Conservation (phyloP, 208 protist genomes). For the Wallacemonas sp. region DNA sequence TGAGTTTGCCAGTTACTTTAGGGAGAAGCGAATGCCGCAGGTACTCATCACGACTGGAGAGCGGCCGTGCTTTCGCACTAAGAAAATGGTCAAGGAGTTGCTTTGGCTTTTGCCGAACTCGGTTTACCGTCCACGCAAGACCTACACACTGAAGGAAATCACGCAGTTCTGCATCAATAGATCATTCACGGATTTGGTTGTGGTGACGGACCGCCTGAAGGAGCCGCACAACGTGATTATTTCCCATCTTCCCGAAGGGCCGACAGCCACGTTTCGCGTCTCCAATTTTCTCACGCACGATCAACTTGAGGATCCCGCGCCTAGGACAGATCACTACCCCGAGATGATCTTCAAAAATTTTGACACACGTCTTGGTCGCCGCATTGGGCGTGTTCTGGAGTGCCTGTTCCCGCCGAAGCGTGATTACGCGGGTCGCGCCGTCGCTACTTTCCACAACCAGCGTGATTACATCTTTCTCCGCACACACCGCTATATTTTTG, state of each 20-base stretch:
- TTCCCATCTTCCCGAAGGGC: constrained; percentile 88
- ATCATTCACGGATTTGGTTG: constrained; percentile 90
- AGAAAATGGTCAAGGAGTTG: constrained; percentile 89
- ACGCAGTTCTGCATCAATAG: constrained; percentile 88
- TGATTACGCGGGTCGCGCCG: constrained; percentile 88
- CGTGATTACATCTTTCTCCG: constrained; percentile 94
- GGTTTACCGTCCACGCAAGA: constrained; percentile 81
- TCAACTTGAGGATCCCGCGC: constrained; percentile 79
- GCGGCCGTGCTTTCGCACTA: constrained; percentile 81
- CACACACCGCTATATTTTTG: constrained; percentile 93
- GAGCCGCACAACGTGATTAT: constrained; percentile 88
- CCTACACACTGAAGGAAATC: constrained; percentile 92
- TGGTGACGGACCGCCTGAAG: constrained; percentile 86
- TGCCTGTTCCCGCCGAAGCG: constrained; percentile 88
- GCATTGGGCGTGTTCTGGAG: constrained; percentile 84
- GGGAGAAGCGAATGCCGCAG: constrained; percentile 61
- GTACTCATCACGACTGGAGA: constrained; percentile 90
- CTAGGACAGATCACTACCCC: constrained; percentile 91
- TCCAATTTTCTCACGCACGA: constrained; percentile 83
- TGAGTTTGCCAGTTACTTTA: constrained; percentile 86
- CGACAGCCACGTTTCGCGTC: constrained; percentile 87
- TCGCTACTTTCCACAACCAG: constrained; percentile 94
- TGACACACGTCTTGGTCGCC: constrained; percentile 86
- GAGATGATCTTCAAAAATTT: constrained; percentile 96
- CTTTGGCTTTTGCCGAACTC: constrained; percentile 89